These are phyloP conservation scores for Capronia coronata DNA, from an alignment of 2,329 filamentous ascomycete species.

Conservation along the genomic window DNA sequence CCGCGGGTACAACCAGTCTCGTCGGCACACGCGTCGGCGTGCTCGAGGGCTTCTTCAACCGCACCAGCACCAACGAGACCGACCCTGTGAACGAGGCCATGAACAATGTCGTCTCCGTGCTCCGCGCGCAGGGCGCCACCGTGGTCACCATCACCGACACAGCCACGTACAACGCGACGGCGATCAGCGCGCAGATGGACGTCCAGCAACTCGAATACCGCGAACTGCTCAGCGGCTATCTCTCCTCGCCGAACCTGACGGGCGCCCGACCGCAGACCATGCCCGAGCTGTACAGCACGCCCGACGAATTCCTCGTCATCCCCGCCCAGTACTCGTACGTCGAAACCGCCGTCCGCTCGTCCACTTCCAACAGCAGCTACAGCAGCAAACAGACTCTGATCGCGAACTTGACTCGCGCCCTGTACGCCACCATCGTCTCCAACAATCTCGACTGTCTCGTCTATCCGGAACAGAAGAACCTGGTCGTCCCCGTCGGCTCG, in stretches of 20 bases:
- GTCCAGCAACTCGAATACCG: conserved; percentile 58
- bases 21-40: conserved; percentile 45
- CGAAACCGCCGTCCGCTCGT: conserved; percentile 46
- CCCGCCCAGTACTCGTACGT: conserved; percentile 53
- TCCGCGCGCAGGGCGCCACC: conserved; percentile 45
- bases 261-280: conserved; percentile 38
- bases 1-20: conserved; percentile 30
- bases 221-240: conserved; percentile 51
- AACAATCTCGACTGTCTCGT: conserved; percentile 52
- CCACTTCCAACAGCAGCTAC: conserved; percentile 49
- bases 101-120: conserved; percentile 41
- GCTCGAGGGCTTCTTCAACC: conserved; percentile 54
- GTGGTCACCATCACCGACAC: conserved; percentile 46
- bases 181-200: conserved; percentile 47
- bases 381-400: conserved; percentile 44
- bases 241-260: conserved; percentile 40
- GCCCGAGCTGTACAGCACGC: conserved; percentile 23
- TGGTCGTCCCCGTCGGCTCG: conserved; percentile 54
- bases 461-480: conserved; percentile 60
- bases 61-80: conserved; percentile 47
- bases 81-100: conserved; percentile 52
- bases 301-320: conserved; percentile 52
- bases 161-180: conserved; percentile 46
- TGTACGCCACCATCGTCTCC: conserved; percentile 46
- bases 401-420: conserved; percentile 45